Percentiles rank a stretch among this genome's conserved stretches.
Conservation (phyloP, 2,329 filamentous ascomycete species). For the Cladosporium sphaerospermum region DNA sequence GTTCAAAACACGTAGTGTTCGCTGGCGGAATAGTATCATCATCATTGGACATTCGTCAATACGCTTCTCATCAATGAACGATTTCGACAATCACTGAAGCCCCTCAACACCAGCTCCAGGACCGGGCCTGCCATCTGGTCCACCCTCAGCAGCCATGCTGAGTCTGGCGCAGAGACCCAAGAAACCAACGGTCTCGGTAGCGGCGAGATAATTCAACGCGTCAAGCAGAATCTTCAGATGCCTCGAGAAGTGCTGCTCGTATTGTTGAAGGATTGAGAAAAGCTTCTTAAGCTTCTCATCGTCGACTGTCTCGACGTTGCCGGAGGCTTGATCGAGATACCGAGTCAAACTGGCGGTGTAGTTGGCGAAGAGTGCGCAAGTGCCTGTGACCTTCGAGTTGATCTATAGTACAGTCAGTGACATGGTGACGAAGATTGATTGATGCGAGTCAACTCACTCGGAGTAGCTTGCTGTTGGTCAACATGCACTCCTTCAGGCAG, state of each 20-base stretch:
- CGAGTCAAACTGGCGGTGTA: conserved; percentile 83
- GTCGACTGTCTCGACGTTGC: conserved; percentile 45
- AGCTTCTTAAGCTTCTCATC: conserved; percentile 61
- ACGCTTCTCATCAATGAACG: too few species aligned
- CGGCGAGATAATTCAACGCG: conserved; percentile 92
- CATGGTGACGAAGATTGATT: not conserved
- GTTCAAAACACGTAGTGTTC: too few species aligned
- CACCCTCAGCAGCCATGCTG: conserved; percentile 72
- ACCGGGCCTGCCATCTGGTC: conserved; percentile 19
- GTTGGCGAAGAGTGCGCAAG: conserved; percentile 86
- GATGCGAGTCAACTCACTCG: conserved; percentile 53
- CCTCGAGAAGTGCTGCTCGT: conserved; percentile 86
- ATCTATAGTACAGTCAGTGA: conserved; percentile 53
- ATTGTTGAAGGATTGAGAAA: conserved; percentile 81
- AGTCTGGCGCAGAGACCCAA: conserved; percentile 78
- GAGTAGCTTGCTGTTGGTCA: conserved; percentile 91
- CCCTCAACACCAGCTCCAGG: conserved; percentile 5
- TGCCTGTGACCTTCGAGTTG: conserved; percentile 93
- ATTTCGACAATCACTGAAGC: not conserved
- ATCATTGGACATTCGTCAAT: too few species aligned
- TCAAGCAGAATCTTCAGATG: conserved; percentile 92
- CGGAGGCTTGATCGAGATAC: conserved; percentile 63
- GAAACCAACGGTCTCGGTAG: conserved; percentile 92
- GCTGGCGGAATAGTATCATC: too few species aligned
- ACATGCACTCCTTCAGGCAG: conserved; percentile 97